Percentiles rank a stretch among this genome's conserved stretches.
These are phyloP conservation scores for Paulownia fortunei DNA, from an alignment of 257 asterid species.

Conservation along the genomic window DNA sequence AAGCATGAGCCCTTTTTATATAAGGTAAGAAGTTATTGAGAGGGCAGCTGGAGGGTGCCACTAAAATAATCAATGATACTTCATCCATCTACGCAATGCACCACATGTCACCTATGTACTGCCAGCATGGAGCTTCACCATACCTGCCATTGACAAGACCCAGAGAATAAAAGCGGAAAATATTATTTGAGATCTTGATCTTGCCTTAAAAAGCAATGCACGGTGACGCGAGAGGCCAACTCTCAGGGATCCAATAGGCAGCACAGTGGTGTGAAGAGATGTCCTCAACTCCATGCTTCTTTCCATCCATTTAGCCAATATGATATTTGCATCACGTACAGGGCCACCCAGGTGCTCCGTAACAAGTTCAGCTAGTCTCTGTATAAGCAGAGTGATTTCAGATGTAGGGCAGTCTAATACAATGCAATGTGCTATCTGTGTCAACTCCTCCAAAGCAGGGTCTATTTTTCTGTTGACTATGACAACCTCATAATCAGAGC, in stretches of 20 bases:
- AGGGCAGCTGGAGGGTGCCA: not conserved
- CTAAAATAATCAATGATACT: slow-evolving; percentile 14
- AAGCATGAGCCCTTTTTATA: not conserved
- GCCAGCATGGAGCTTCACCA: not conserved
- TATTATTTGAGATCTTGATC: slow-evolving; percentile 26
- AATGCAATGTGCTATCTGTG: slow-evolving; percentile 87
- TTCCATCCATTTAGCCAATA: slow-evolving; percentile 84
- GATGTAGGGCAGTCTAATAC: slow-evolving; percentile 71
- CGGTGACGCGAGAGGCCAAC: slow-evolving; percentile 97
- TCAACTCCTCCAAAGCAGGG: slow-evolving; percentile 88
- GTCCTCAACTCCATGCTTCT: slow-evolving; percentile 82
- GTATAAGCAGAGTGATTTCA: slow-evolving; percentile 66
- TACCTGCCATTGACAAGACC: slow-evolving; percentile 14
- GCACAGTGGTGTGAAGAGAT: slow-evolving; percentile 88
- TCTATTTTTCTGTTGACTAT: slow-evolving; percentile 78
- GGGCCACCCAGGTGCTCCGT: slow-evolving; percentile 93
- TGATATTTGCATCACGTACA: slow-evolving; percentile 82
- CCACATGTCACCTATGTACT: not conserved
- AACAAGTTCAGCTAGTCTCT: slow-evolving; percentile 95
- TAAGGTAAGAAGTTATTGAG: not conserved
- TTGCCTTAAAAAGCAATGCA: slow-evolving; percentile 96
- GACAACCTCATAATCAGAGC: slow-evolving; percentile 81
- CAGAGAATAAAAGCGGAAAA: slow-evolving; percentile 3
- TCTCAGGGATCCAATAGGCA: slow-evolving; percentile 89
- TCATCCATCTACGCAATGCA: slow-evolving; percentile 20